Percentiles rank a stretch among this genome's conserved stretches.
phyloP scores from a whole-genome alignment of 2,329 filamentous ascomycete genomes.

The Epichloe coenophiala region DNA sequence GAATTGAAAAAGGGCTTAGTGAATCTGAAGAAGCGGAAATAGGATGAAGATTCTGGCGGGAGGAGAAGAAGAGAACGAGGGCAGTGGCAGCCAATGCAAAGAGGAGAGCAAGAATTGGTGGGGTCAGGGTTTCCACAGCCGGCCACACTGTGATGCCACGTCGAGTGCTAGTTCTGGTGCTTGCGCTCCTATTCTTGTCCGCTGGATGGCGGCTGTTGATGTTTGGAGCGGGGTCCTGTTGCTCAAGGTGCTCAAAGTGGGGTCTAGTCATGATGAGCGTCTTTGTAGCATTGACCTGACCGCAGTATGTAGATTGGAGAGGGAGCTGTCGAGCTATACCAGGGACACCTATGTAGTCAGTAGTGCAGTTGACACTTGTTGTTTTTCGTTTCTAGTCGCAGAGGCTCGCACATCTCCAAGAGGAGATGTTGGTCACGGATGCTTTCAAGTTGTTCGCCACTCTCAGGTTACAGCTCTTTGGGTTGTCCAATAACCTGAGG shows the following conservation, averaged over 20 bases:
- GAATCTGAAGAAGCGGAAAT: conserved; percentile 16
- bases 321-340: too few species aligned
- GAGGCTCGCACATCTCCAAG: not conserved
- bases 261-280: conserved; percentile 4
- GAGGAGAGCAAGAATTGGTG: conserved; percentile 28
- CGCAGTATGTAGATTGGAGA: too few species aligned
- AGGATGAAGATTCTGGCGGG: conserved; percentile 7
- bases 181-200: not conserved
- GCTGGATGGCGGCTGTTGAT: not conserved
- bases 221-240: conserved; percentile 5
- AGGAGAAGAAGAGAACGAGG: conserved; percentile 11
- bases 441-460: not conserved
- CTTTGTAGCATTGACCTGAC: not conserved
- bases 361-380: not conserved
- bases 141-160: conserved; percentile 14
- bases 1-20: conserved; percentile 14
- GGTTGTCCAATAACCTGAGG: not conserved
- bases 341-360: too few species aligned
- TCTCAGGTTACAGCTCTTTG: too few species aligned
- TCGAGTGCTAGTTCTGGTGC: not conserved
- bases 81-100: conserved; percentile 23
- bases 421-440: not conserved
- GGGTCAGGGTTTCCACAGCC: conserved; percentile 25
- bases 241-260: conserved; percentile 1
- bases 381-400: not conserved